Evolutionary conservation across 805 yeast species (phyloP).

Genomic region (Brettanomyces bruxellensis): DNA sequence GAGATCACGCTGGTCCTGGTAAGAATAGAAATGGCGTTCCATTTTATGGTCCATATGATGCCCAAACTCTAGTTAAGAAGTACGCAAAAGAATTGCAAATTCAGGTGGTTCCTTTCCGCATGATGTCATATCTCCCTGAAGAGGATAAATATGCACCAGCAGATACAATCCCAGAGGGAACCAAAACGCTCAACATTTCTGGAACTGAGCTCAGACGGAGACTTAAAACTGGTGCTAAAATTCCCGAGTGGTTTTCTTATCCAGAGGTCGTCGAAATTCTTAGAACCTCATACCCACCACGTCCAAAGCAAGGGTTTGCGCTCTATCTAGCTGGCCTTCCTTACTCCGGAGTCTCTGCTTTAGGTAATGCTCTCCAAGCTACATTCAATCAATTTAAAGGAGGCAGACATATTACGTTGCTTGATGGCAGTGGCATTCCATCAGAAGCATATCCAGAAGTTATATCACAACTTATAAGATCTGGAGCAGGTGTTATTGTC

Average conservation of each 20-base stretch:
- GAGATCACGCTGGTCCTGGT: slow-evolving; percentile 99
- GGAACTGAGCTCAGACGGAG: slow-evolving; percentile 92
- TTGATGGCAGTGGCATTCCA: slow-evolving; percentile 27
- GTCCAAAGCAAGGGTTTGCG: slow-evolving; percentile 83
- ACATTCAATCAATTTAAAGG: slow-evolving; percentile 85
- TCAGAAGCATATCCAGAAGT: slow-evolving; percentile 46
- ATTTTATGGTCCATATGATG: slow-evolving; percentile 95
- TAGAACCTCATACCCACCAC: slow-evolving; percentile 89
- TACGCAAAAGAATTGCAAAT: slow-evolving; percentile 73
- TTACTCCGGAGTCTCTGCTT: slow-evolving; percentile 50
- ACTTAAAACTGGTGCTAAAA: slow-evolving; percentile 75
- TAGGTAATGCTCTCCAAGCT: slow-evolving; percentile 79
- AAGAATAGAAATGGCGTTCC: slow-evolving; percentile 79
- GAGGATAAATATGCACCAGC: slow-evolving; percentile 93
- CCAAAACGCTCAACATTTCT: slow-evolving; percentile 73
- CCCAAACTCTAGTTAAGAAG: slow-evolving; percentile 78
- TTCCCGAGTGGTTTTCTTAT: slow-evolving; percentile 96
- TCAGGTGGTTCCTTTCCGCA: slow-evolving; percentile 90
- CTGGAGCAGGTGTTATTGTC: slow-evolving; percentile 89
- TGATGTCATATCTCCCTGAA: slow-evolving; percentile 94
- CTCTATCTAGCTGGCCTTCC: slow-evolving; percentile 54
- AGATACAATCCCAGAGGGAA: slow-evolving; percentile 75
- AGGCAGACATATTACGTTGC: slow-evolving; percentile 66
- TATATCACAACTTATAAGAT: slow-evolving; percentile 66
- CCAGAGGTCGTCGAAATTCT: slow-evolving; percentile 91